These are phyloP conservation scores for Anastatica hierochuntica DNA, from an alignment of 345 rosid species.

Conservation along the genomic window DNA sequence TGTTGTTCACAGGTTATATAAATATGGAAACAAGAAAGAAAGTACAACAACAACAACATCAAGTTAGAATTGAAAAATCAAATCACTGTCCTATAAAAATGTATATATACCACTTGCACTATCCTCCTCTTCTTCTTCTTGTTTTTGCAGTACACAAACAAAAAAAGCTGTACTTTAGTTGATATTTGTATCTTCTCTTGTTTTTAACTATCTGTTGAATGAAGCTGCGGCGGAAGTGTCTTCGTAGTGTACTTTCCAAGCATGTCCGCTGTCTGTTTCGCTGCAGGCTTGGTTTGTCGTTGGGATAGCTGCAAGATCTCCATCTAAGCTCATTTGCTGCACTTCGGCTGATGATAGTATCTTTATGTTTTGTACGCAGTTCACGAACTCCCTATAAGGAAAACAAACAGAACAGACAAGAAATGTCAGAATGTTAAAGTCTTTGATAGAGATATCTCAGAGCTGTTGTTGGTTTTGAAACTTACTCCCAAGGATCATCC, in stretches of 20 bases:
- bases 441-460: no score
- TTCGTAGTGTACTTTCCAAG: conserved; percentile 70
- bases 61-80: conserved; percentile 17
- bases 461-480: conserved; percentile 9
- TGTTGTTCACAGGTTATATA: no score
- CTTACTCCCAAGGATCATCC: conserved; percentile 99
- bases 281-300: conserved; percentile 72
- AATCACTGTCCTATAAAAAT: conserved; percentile 19
- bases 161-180: conserved; percentile 18
- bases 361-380: conserved; percentile 74
- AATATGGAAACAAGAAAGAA: background rate
- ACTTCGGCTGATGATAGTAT: conserved; percentile 76
- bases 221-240: conserved; percentile 78
- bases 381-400: conserved; percentile 75
- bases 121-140: conserved; percentile 1
- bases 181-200: background rate
- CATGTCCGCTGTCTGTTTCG: conserved; percentile 66
- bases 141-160: conserved; percentile 17
- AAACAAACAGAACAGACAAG: conserved; percentile 6
- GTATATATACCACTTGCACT: conserved; percentile 22
- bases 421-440: background rate
- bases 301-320: conserved; percentile 53
- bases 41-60: background rate
- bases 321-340: conserved; percentile 85
- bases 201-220: conserved; percentile 22